Evolutionary conservation across 2,329 filamentous ascomycete genomes (phyloP), one percentile per base, ranked within the genome.

Genomic region (Zasmidium cellare): DNA sequence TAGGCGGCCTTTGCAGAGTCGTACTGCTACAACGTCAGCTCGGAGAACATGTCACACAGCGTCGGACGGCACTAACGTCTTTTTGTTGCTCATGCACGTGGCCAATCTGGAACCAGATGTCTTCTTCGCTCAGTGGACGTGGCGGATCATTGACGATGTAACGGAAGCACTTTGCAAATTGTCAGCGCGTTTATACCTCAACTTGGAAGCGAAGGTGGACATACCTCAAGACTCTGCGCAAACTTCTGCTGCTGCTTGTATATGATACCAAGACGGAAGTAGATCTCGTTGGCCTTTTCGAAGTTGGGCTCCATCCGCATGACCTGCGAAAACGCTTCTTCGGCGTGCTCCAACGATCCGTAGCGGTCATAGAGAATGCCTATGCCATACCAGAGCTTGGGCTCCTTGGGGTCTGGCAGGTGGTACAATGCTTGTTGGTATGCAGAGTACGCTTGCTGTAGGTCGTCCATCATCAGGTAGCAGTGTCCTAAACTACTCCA

Each of bases 51-150:
- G 48, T 51, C n/a, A 18, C 41, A 46, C 23, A 46, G 16, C 19
- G 20, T 45, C 23, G 18, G 46, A 22, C 25, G 22, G 16, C 5
- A 82, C 91, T 78, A 82, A 96, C 92, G 71, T 99, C 94, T 82
- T 97, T 97, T 76, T 97, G 93, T 71, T 97, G 94, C 73, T 99
- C 94, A 70, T 99, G 92, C 51, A 99, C 94, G 74, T 99, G 94
- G 23, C 94, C 94, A 71, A 99, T 97, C 76, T 99, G 94, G 80
- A 99, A 99, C 93, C 93, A 97, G 60, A 99, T 99, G 69, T 99
- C 94, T 75, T 97, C 93, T 74, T 97, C 92, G 0, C 92, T 97
- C 67, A 99, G 76, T 2, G 94, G 94, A 3, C 91, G 87, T 2
- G 94, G 94, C 24, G 94, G 93, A 53, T 96, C 92, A 66, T 85